Evolutionary conservation across 192 early-diverging fungal species (phyloP), one percentile per base, ranked within the genome.

Genomic region (Backusella liffmaniae): DNA sequence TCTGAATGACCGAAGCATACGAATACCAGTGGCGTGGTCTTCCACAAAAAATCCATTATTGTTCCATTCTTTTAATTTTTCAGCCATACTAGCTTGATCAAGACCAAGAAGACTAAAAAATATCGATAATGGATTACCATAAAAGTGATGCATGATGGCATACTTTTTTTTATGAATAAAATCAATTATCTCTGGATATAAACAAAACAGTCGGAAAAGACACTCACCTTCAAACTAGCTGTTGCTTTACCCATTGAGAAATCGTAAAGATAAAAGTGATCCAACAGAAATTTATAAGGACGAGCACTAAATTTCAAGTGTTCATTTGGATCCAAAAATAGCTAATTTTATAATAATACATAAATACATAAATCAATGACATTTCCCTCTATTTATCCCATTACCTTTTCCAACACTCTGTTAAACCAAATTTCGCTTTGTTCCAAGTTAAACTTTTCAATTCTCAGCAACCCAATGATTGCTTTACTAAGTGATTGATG

Each of bases 101-200:
- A 13, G 35, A 10, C 18, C 53, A 39, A 73, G 46, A 13, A 76
- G 39, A 26, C 51, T 32, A 16, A 79, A 73, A 36, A 83, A 80
- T 13, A 72, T 71, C 76, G 92, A 94, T 65, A 97, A 88, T 3
- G 96, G 94, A 77, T 95, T 95, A 0, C 90, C 86, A 73, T 93
- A 97, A 75, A 88, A 98, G 77, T 95, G 91, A 74, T 94, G 92
- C 94, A 96, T 95, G 16, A 92, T 77, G 0, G 93, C 89, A 79
- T 93, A 97, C 89, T 97, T 82, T 32, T 39, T 46, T 30, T n/a
- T 42, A 18, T 5, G 6, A 49, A n/a, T 0, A 49, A 49, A n/a
- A n/a, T 49, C 46, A 49, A 49, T 7, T 49, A 18, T 49, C 46
- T 49, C 18, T 7, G 46, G 4, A 5, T 44, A 44, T 62, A 62